A percentile compares a stretch with the other conserved stretches of the same genome.
phyloP scores from a whole-genome alignment of 306 rosid genomes.

The Casuarina equisetifolia region DNA sequence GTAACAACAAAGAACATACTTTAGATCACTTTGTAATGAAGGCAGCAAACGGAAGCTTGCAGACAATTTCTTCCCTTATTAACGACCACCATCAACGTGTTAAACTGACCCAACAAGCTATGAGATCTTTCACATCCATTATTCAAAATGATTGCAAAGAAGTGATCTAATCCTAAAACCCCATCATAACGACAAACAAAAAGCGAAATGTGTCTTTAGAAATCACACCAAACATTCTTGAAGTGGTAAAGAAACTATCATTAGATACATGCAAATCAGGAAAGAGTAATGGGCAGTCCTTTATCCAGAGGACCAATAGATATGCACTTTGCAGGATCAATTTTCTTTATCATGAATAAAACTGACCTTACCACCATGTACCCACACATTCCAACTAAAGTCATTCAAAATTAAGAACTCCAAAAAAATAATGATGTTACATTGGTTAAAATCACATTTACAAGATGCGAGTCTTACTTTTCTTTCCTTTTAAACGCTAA shows the following conservation, averaged over 20 bases:
- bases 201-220: background rate
- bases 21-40: background rate
- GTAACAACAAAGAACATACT: background rate
- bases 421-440: background rate
- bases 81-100: background rate
- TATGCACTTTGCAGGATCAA: conserved; percentile 3
- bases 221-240: conserved; percentile 8
- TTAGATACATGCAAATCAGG: background rate
- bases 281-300: background rate
- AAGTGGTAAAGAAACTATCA: background rate
- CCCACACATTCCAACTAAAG: background rate
- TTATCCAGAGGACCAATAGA: background rate
- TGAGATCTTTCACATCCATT: background rate
- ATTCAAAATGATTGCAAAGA: conserved; percentile 7
- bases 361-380: conserved; percentile 2
- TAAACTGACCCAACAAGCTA: background rate
- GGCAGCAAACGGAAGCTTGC: background rate
- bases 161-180: conserved; percentile 5
- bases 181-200: conserved; percentile 5
- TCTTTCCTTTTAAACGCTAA: background rate
- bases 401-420: background rate
- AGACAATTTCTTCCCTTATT: background rate
- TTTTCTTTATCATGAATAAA: background rate
- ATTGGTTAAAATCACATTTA: background rate
- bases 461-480: background rate